Base-by-base conservation (phyloP, 768 basidiomycete species). In the Jaapia argillacea region DNA sequence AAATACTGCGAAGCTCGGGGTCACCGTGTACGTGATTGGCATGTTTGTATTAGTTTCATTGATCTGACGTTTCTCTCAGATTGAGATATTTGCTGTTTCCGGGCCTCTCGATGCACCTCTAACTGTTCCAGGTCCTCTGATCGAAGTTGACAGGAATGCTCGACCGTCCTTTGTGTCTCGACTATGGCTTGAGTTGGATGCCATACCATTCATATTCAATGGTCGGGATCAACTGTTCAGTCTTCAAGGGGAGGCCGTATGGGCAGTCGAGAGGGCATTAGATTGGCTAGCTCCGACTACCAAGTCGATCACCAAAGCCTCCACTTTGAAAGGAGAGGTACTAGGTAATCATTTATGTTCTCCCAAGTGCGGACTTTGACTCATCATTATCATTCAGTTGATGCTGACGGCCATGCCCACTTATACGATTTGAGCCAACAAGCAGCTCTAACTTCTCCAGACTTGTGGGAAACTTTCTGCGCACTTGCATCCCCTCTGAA, bases 71-170 rank as follows among this genome's bases (percentile, higher is more conserved):
- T 21, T 38, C 37, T 10, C 16, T 16, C 10, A 38, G 37, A 38
- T 38, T 10, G 37, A 10, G 7, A 38, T 38, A 7, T 38, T 38
- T 7, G 37, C 37, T 10, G 20, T 38, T 21, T 10, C 10, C 10
- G 37, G 37, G 37, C 37, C 37, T 7, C 37, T 38, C 7, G 37
- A 38, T 21, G 37, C 10, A 38, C 37, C 37, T 7, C 37, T 38
- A 7, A 22, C 7, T 13, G 10, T 38, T 12, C 37, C 37, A 7
- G 21, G 7, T 10, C 10, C 37, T 10, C 10, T 6, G 10, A 22
- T 38, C 7, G 37, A 38, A 7, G 20, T 38, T 21, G 37, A 38
- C 22, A 12, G 37, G 10, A 21, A 38, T 21, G 37, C 37, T 21
- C 37, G 13, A 7, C 37, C 7, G 20, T 38, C 37, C 13, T 38